These are phyloP conservation scores for Orobanche coerulescens DNA, from an alignment of 257 asterid genomes.

Conservation along the genomic window DNA sequence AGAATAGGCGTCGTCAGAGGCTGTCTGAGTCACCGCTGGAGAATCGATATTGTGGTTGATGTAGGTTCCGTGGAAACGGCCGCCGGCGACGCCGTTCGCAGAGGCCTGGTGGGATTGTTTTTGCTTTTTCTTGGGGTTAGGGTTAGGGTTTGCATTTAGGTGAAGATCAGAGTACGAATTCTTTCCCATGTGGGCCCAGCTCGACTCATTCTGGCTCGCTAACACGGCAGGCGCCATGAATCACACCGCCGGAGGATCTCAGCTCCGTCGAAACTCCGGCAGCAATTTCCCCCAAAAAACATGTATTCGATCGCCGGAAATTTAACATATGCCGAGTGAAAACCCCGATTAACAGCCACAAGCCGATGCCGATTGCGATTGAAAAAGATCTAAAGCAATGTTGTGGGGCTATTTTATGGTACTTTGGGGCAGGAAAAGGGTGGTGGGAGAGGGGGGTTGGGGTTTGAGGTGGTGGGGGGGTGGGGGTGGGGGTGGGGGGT, in stretches of 20 bases:
- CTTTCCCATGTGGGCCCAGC: slow-evolving; percentile 90
- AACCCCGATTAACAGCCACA: slow-evolving; percentile 14
- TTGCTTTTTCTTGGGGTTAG: slow-evolving; percentile 71
- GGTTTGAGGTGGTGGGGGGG: too few species aligned
- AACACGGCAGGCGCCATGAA: slow-evolving; percentile 85
- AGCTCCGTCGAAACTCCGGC: slow-evolving; percentile 42
- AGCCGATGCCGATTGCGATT: not conserved
- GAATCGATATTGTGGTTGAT: slow-evolving; percentile 24
- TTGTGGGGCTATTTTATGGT: not conserved
- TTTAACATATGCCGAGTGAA: not conserved
- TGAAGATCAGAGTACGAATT: slow-evolving; percentile 50
- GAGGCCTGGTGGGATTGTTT: slow-evolving; percentile 55
- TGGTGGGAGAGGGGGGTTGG: not conserved
- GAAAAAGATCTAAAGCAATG: not conserved
- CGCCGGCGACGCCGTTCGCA: slow-evolving; percentile 35
- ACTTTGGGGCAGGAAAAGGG: not conserved
- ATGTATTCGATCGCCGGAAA: slow-evolving; percentile 33
- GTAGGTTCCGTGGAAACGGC: slow-evolving; percentile 21
- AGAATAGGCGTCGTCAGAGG: slow-evolving; percentile 90
- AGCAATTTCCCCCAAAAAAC: slow-evolving; percentile 27
- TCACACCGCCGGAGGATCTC: slow-evolving; percentile 38
- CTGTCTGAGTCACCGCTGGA: slow-evolving; percentile 67
- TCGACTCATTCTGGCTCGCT: slow-evolving; percentile 80
- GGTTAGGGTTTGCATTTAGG: slow-evolving; percentile 64
- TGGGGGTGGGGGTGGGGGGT: not conserved